phyloP scores from a whole-genome alignment of 371 early-diverging fungal species.

The Mucor irregularis region DNA sequence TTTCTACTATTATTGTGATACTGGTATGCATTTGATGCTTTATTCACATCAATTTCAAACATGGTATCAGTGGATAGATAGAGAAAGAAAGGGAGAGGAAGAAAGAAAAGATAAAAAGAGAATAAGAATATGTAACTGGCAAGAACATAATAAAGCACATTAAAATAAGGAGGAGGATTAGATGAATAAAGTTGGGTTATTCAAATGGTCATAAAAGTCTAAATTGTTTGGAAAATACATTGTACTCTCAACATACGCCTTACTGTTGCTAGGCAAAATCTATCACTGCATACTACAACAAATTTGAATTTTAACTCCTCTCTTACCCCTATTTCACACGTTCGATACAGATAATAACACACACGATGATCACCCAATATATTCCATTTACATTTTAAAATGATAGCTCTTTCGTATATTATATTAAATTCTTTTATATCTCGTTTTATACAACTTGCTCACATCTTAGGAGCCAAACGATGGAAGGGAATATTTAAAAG shows the following conservation, averaged over 20 bases:
- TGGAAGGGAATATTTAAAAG: conserved; percentile 30
- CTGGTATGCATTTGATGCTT: conserved; percentile 7
- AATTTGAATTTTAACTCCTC: conserved; percentile 1
- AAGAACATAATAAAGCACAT: no score
- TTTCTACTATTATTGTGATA: neutral
- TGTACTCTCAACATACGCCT: no score
- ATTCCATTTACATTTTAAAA: neutral
- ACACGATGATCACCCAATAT: no score
- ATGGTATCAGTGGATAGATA: neutral
- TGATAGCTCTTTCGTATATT: neutral
- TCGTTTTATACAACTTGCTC: no score
- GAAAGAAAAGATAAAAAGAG: neutral
- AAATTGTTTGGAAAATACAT: no score
- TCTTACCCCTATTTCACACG: neutral
- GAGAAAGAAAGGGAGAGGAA: neutral
- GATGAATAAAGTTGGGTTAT: neutral
- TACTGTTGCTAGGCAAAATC: no score
- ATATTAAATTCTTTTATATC: conserved; percentile 14
- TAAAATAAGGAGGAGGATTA: neutral
- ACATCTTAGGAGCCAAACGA: conserved; percentile 34
- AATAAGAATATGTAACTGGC: neutral
- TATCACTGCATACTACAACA: no score
- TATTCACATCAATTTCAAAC: conserved; percentile 5
- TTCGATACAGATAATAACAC: no score
- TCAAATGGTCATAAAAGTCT: neutral